Base-by-base conservation (phyloP, 345 rosid species). In the Salix koriyanagi region DNA sequence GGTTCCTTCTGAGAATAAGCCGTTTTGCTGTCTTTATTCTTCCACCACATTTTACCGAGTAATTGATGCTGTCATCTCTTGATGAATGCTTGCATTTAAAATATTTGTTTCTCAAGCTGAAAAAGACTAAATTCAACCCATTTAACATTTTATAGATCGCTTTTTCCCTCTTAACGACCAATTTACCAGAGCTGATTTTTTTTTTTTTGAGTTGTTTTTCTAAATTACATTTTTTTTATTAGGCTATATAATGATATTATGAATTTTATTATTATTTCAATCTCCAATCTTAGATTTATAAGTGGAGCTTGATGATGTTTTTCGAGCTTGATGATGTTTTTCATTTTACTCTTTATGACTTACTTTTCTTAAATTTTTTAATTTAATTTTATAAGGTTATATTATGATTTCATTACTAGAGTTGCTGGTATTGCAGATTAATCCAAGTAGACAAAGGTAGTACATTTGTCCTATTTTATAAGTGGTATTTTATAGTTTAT, bases 1-100 rank as follows among this genome's bases (percentile, higher is more conserved):
- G 30, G 79, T 73, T 42, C 52, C 48, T 44, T 7, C 6, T 23
- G 67, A 76, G 23, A 34, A 82, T 37, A 61, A 70, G 36, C 62
- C 46, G 26, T 75, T 28, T 50, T 67, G 72, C 65, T 79, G 67
- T 67, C 64, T 76, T 80, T 70, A 68, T 48, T 80, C 73, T 54
- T 78, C 68, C 62, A 65, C 68, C 18, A 26, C 66, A 60, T 34
- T 74, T 71, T 76, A 42, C 79, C n/a, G 44, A 32, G 74, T 36
- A 75, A 64, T 25, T 61, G 34, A 39, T 73, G 36, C 8, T 1
- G 15, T 52, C 12, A n/a, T 28, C 52, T 50, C 23, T 25, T 70
- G 15, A 50, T 70, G 32, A 39, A 30, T 39, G n/a, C 71, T 25
- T 65, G 37, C 36, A 65, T 14, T 14, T 28, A 75, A 75, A 66